These are phyloP conservation scores for Poterioochromonas sp. DNA, from an alignment of 352 stramenopile species.

Conservation along the genomic window DNA sequence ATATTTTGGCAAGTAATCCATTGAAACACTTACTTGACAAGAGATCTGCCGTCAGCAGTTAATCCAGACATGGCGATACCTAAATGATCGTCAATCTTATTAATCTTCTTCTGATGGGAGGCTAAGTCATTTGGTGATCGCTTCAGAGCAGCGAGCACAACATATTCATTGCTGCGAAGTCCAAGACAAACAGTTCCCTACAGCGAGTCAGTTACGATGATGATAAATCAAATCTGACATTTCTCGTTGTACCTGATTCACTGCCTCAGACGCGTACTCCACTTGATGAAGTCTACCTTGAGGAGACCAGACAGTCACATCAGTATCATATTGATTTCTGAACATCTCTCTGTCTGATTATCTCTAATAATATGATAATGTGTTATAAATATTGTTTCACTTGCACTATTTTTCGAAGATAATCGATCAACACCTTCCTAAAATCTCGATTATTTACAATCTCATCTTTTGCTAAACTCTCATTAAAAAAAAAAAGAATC, in stretches of 20 bases:
- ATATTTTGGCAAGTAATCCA: conserved; percentile 5
- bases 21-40: conserved; percentile 69
- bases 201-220: conserved; percentile 33
- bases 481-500: no score
- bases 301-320: conserved; percentile 97
- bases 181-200: conserved; percentile 86
- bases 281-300: conserved; percentile 97
- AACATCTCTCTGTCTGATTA: no score
- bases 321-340: conserved; percentile 98
- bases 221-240: not conserved
- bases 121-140: conserved; percentile 71
- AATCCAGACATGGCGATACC: conserved; percentile 92
- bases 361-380: no score
- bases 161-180: conserved; percentile 79
- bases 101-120: conserved; percentile 94
- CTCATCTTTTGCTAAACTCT: no score
- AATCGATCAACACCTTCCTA: no score
- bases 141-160: conserved; percentile 71
- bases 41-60: conserved; percentile 87
- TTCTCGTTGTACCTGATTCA: conserved; percentile 67
- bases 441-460: no score
- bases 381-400: no score
- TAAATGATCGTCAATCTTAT: conserved; percentile 98
- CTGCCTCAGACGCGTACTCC: conserved; percentile 87
- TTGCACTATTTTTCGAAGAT: no score